A percentile compares a stretch with the other conserved stretches of the same genome.
These are phyloP conservation scores for Pseudogymnoascus sp. DNA, from an alignment of 2,329 filamentous ascomycete species.

Conservation along the genomic window DNA sequence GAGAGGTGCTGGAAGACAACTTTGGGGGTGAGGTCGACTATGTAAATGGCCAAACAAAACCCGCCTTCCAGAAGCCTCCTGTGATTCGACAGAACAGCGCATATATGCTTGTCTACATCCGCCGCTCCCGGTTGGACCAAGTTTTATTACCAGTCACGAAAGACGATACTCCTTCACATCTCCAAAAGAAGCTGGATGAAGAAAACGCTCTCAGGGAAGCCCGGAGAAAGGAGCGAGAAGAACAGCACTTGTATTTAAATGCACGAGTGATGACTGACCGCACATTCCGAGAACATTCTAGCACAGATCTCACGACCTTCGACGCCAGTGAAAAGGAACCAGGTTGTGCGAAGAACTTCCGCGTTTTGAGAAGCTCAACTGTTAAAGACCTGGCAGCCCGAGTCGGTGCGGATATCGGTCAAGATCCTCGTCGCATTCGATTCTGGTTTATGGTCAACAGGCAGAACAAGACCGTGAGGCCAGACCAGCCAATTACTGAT, in stretches of 20 bases:
- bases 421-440: slow-evolving; percentile 64
- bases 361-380: slow-evolving; percentile 66
- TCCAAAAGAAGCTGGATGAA: slow-evolving; percentile 71
- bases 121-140: slow-evolving; percentile 75
- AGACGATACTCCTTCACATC: slow-evolving; percentile 72
- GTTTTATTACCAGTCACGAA: slow-evolving; percentile 71
- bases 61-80: slow-evolving; percentile 44
- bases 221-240: slow-evolving; percentile 79
- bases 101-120: slow-evolving; percentile 98
- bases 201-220: slow-evolving; percentile 71
- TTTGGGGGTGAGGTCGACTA: slow-evolving; percentile 76
- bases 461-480: slow-evolving; percentile 92
- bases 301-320: slow-evolving; percentile 72
- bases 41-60: slow-evolving; percentile 33
- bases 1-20: slow-evolving; percentile 92
- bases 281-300: slow-evolving; percentile 73
- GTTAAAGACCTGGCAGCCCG: slow-evolving; percentile 66
- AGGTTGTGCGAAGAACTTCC: slow-evolving; percentile 64
- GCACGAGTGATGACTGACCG: slow-evolving; percentile 75
- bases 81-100: slow-evolving; percentile 70
- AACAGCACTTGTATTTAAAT: slow-evolving; percentile 86
- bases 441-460: slow-evolving; percentile 98
- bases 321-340: slow-evolving; percentile 54
- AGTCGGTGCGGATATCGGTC: slow-evolving; percentile 62
- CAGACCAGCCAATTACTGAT: slow-evolving; percentile 80